Base-by-base conservation (phyloP, 2,329 filamentous ascomycete species). In the Blastomyces silverae region DNA sequence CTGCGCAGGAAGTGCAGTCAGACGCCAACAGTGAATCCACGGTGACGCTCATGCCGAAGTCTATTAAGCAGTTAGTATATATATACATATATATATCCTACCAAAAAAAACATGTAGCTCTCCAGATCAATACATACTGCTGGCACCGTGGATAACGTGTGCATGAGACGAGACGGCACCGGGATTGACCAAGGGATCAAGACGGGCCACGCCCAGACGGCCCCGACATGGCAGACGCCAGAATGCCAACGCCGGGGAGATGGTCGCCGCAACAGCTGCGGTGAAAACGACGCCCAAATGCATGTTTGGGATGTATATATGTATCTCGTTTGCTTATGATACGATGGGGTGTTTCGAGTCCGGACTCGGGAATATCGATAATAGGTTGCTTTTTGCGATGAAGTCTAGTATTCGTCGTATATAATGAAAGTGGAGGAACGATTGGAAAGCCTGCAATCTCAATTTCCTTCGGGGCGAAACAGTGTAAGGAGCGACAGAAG, bases 181-280 rank as follows among this genome's bases (percentile, higher is more conserved):
- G 2, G 83, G 83, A 65, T 85, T 82, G 64, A 94, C 82, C 64
- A 96, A 81, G 22, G 91, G 91, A 73, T 96, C 91, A 52, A 96
- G 81, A 65, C 90, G 85, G 61, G 86, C 89, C 65, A 90, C 75
- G 67, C 87, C 90, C 69, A 87, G 81, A 58, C 84, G 83, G 64
- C 86, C 87, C 70, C 85, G 88, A 77, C 91, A 96, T 71, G 91
- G 89, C 84, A 96, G 89, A 74, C 92, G 90, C 90, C 90, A 96
- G 78, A 96, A 96, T 66, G 89, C 92, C 70, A 68, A 67, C 28
- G 56, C 52, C 52, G 66, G 20, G 31, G 66, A 25, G 11, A 69
- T 17, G 10, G 58, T 53, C 48, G 59, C 65, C 50, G 62, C 65
- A 25, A 62, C n/a, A 37, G 57, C 66, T 55, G 64, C 62, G n/a